Evolutionary conservation across 495 filamentous ascomycete species (phyloP), one percentile per base, ranked within the genome.

Genomic region (Daldinia bambusicola): DNA sequence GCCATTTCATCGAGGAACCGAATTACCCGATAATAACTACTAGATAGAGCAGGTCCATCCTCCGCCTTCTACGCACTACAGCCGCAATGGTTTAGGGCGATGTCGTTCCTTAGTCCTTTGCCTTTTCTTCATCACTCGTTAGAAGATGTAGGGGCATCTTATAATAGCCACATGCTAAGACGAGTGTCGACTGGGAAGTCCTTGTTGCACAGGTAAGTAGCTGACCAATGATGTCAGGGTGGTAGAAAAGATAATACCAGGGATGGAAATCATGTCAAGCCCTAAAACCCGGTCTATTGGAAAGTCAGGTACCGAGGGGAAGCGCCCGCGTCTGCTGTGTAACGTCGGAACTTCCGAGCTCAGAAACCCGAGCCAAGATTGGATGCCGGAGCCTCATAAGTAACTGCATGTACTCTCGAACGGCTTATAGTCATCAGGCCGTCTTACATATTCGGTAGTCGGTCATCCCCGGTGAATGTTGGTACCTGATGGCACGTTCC

Each of bases 291-390:
- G 61, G 51, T 48, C 70, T 48, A 66, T 66, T 66, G 66, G 65
- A 62, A 59, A 62, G 67, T 66, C 65, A 73, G 70, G 70, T 73
- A 73, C 70, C 66, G 65, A 73, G 55, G 61, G 59, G 70, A 50
- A 65, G 55, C 56, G 70, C 70, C 65, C 70, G 61, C 70, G 50
- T 69, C 65, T 73, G 65, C 51, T 73, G 70, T 73, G 70, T 73
- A 73, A 73, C 70, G 66, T 73, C 70, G 70, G 70, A 66, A 62
- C 57, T 73, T 69, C 70, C 61, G 57, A 69, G 56, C 41, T 53
- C 43, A 73, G 70, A 65, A 69, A 62, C 57, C 70, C 70, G 70
- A 73, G 38, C 65, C 70, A 73, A 69, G 65, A 69, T 73, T 69
- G 16, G 70, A 63, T 18, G 41, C 70, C 70, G 66, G 70, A 73